Evolutionary conservation across 441 rosid genomes (phyloP).

Genomic region (Brassica balearica): DNA sequence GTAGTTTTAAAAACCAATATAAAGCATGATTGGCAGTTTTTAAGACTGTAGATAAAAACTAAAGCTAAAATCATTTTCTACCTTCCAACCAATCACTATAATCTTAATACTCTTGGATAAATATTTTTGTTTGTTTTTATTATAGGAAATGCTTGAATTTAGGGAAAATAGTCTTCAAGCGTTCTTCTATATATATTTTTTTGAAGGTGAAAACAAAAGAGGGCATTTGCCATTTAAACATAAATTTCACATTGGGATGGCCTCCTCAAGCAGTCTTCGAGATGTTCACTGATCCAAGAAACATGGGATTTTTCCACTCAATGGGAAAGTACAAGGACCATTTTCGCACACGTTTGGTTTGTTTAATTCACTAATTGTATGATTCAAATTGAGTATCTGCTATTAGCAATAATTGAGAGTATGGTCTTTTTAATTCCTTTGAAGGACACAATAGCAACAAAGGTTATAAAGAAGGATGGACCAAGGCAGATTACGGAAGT

Average conservation of each 20-base stretch:
- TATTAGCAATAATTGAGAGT: neutral
- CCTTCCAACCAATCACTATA: too few relatives aligned
- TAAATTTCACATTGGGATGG: constrained; percentile 58
- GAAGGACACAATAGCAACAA: constrained; percentile 73
- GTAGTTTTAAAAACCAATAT: too few relatives aligned
- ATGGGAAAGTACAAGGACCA: neutral
- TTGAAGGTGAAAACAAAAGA: constrained; percentile 70
- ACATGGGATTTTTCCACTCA: neutral
- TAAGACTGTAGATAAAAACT: too few relatives aligned
- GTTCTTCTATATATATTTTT: neutral
- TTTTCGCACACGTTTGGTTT: neutral
- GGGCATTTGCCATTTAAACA: constrained; percentile 70
- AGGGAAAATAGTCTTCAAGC: neutral
- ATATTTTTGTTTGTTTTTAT: neutral
- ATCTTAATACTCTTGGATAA: neutral
- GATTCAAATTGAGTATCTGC: neutral
- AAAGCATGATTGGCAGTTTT: too few relatives aligned
- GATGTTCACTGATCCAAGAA: constrained; percentile 63
- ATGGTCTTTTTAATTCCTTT: neutral
- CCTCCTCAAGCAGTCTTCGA: constrained; percentile 77
- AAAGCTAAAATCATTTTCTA: too few relatives aligned
- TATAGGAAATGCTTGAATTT: constrained; percentile 13
- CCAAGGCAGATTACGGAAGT: constrained; percentile 71
- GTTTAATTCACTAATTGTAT: neutral
- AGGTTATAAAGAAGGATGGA: constrained; percentile 71